Evolutionary conservation across 768 basidiomycete species (phyloP), one percentile per base, ranked within the genome.

Genomic region (Leccinum ochraceum): DNA sequence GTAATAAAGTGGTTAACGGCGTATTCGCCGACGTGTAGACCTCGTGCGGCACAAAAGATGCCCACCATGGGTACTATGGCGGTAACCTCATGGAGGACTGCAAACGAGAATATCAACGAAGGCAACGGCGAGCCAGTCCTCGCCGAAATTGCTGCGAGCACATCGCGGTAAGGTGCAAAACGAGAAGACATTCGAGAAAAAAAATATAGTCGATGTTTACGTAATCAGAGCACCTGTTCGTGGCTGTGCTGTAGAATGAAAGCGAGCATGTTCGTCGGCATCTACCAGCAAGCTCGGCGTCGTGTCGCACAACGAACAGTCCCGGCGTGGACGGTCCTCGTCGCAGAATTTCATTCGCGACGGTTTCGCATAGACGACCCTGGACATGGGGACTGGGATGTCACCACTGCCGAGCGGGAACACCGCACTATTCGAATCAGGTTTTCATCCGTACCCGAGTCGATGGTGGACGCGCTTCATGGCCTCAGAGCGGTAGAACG

Each of bases 1-100:
- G 44, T 1, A 17, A 39, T 65, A 55, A 85, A 67, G 24, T 75
- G 69, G 22, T 75, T 69, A 28, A 94, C 83, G 59, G 92, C 72
- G 42, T 73, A 76, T 56, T 89, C 86, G 0, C 95, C 94, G 24
- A 91, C 71, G 3, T 89, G 90, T 1, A 91, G 65, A 5, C 81
- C 71, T 36, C 88, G 79, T 9, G 92, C 85, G 0, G 79, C 78
- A 68, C 85, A 92, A 72, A 94, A 96, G 42, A 91, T 70, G 37
- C 85, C 83, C 4, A 88, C 81, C 30, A 95, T 80, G 3, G 94
- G 92, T 0, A 86, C 79, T 54, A 95, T 69, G 0, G 94, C 93
- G 0, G 93, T 94, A 11, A 92, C 63, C 69, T 97, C 94, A 69
- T 97, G 95, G 3, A 97, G 79, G 56, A 95, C 75, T 6, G 83